Base-by-base conservation (phyloP, 2,329 filamentous ascomycete species). In the Samsoniella hepiali region DNA sequence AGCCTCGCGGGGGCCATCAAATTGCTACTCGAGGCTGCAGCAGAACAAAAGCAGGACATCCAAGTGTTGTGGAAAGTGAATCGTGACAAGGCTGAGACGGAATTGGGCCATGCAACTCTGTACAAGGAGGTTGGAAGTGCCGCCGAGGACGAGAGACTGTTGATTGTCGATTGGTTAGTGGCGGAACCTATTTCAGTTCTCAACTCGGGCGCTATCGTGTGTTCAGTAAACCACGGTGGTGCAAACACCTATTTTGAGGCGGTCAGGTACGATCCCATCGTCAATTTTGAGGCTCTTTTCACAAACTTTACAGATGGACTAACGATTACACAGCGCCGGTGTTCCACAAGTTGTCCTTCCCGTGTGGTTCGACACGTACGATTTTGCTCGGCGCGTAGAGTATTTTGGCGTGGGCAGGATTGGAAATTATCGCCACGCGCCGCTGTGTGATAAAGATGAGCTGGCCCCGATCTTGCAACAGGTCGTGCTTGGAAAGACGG, bases 311-410 rank as follows among this genome's bases (percentile, higher is more conserved):
- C 27, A 31, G 13, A 50, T 17, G 22, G 27, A 27, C 49, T 51
- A 34, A 58, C 22, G 29, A 22, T 22, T 29, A 15, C 3, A 15
- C 40, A 80, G 78, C 15, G 72, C 73, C 31, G 79, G 79, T 3
- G 70, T 78, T 13, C 75, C 79, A 2, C 80, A 82, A 53, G 65
- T 82, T 11, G 66, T 81, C 5, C 69, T 82, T 1, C 79, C 80
- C 0, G 67, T 74, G 4, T 81, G 79, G 79, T 69, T 75, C 3
- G 79, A 81, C 58, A 74, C 75, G 0, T 78, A 78, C 62, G 77
- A 81, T 54, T 80, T 74, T 63, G 78, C 79, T 7, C 70, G 69
- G 17, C 72, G 75, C 3, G 77, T 75, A 0, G 79, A 82, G 66
- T 75, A 71, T 59, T 65, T 79, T 0, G 75, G 74, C 0, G 72